Evolutionary conservation across 2,329 filamentous ascomycete species (phyloP).

Genomic region (Nigrospora oryzae): DNA sequence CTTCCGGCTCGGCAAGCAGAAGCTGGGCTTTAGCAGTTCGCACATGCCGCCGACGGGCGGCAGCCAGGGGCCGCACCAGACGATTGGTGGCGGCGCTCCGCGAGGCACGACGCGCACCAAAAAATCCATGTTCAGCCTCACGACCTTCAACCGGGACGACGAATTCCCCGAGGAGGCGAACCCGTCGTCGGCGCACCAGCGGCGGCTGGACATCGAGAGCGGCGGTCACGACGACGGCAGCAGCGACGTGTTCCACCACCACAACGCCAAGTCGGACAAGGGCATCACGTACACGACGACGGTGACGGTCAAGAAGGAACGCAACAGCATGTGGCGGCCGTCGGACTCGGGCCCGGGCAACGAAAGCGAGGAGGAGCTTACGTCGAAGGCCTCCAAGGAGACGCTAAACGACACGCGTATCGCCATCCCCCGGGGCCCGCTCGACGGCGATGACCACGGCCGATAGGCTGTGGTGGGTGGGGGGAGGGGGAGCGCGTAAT

Average conservation of each 20-base stretch:
- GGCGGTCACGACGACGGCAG: neutral
- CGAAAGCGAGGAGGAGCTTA: conserved; percentile 1
- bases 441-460: neutral
- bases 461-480: too few species aligned
- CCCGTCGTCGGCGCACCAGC: too few species aligned
- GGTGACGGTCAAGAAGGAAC: conserved; percentile 1
- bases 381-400: neutral
- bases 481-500: too few species aligned
- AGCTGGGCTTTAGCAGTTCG: neutral
- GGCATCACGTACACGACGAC: neutral
- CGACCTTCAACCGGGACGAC: conserved; percentile 2
- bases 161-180: neutral
- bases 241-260: neutral
- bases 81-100: neutral
- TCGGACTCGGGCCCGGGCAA: neutral
- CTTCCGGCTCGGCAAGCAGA: neutral
- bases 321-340: neutral
- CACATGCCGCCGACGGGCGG: neutral
- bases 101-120: too few species aligned
- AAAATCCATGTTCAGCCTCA: neutral
- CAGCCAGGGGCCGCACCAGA: neutral
- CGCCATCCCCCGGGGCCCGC: neutral
- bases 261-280: neutral
- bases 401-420: neutral
- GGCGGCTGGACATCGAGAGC: neutral